A percentile compares a stretch with the other conserved stretches of the same genome.
Evolutionary conservation across 257 asterid species (phyloP).

Genomic region (Solanum corneliomulleri): DNA sequence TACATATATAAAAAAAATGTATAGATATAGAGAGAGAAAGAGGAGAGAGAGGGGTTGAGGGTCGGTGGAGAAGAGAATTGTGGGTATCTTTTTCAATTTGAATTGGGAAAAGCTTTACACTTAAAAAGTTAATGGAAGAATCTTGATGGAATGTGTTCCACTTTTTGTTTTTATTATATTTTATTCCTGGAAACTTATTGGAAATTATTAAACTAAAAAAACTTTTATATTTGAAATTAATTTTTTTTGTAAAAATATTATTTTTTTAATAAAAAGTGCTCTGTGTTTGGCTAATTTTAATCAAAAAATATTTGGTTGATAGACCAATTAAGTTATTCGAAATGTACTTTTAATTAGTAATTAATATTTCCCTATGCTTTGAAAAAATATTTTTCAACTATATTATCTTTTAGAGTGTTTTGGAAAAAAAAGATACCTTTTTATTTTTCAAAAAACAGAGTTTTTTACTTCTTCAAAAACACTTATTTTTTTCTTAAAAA

Average conservation of each 20-base stretch:
- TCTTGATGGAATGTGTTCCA: not conserved
- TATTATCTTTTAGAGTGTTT: not conserved
- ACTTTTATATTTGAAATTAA: too few species aligned
- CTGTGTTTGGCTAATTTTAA: not conserved
- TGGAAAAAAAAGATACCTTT: not conserved
- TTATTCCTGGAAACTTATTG: not conserved
- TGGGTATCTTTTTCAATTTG: not conserved
- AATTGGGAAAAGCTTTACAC: not conserved
- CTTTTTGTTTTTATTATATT: not conserved
- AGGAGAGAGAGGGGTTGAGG: not conserved
- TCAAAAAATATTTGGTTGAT: not conserved
- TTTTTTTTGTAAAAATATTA: too few species aligned
- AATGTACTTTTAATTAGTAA: not conserved
- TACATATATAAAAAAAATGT: not conserved
- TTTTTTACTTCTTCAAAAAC: not conserved
- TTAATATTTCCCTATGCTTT: not conserved
- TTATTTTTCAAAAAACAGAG: too few species aligned
- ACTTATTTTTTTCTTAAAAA: too few species aligned
- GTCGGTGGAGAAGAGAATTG: conserved; percentile 3
- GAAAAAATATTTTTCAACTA: not conserved
- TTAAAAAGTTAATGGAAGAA: not conserved
- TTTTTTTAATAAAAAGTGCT: not conserved
- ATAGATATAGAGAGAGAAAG: not conserved
- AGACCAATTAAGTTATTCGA: not conserved
- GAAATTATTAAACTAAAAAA: not conserved